Evolutionary conservation across 768 basidiomycete species (phyloP), one percentile per base, ranked within the genome.

Genomic region (Pleurotus giganteus): DNA sequence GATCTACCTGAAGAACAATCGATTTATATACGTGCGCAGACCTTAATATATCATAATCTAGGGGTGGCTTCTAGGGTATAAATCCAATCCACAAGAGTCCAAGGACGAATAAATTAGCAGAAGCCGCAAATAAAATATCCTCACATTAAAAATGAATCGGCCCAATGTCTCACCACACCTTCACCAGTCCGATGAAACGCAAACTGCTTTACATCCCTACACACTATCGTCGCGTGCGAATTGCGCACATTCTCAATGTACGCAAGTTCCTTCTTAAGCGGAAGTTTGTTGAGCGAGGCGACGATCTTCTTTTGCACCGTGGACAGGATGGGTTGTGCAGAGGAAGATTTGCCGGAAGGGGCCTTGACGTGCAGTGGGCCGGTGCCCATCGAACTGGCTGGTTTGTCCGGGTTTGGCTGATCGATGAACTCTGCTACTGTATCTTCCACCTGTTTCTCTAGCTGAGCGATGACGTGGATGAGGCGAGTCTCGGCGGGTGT

Each of bases 121-220:
- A n/a, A n/a, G n/a, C n/a, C n/a, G n/a, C n/a, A n/a, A n/a, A n/a
- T n/a, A n/a, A n/a, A n/a, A n/a, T n/a, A n/a, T n/a, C n/a, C n/a
- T 57, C 21, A 41, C 49, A 81, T 47, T 24, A 78, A 65, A 51
- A 90, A 85, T 21, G 79, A 73, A 55, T 81, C 77, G 7, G 86
- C 87, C 86, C 88, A 89, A 65, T 91, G 87, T 57, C 79, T 75
- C 29, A 93, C 47, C 2, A 91, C 78, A 31, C 82, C 81, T 63
- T 84, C 82, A 15, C 91, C 91, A 34, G 69, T 64, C 32, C 75
- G 69, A 60, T 91, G 87, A 11, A 67, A 58, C 58, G 78, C 71
- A 64, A 88, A 88, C 28, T 74, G 70, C 63, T 83, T 75, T 53
- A 83, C 66, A 58, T 91, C 89, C 41, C 91, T 74, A 65, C 80